These are phyloP conservation scores for Usnea hakonensis DNA, from an alignment of 495 filamentous ascomycete species.

Conservation along the genomic window DNA sequence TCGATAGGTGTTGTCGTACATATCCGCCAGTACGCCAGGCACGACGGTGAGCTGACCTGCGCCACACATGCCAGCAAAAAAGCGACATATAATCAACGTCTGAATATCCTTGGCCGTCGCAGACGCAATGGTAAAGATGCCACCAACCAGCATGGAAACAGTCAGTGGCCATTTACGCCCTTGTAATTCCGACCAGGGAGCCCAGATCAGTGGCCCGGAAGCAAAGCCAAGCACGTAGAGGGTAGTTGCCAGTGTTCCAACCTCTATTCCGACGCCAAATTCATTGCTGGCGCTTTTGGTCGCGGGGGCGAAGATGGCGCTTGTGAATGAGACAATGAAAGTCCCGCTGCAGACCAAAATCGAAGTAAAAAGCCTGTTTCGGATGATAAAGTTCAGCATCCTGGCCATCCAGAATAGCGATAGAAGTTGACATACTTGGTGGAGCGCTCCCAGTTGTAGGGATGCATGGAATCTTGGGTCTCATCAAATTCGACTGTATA, in stretches of 20 bases:
- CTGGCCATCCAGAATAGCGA: slow-evolving; percentile 30
- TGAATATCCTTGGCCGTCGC: slow-evolving; percentile 49
- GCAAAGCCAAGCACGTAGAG: slow-evolving; percentile 43
- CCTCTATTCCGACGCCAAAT: too few species aligned
- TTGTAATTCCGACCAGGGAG: slow-evolving; percentile 43
- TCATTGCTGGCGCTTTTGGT: slow-evolving; percentile 36
- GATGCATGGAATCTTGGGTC: slow-evolving; percentile 41
- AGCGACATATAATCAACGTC: slow-evolving; percentile 44
- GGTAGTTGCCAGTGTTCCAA: slow-evolving; percentile 40
- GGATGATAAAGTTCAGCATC: slow-evolving; percentile 23
- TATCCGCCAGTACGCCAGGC: slow-evolving; percentile 44
- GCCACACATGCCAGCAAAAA: slow-evolving; percentile 45
- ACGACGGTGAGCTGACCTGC: slow-evolving; percentile 44
- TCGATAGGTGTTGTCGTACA: slow-evolving; percentile 42
- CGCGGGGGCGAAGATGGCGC: slow-evolving; percentile 45
- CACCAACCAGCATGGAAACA: slow-evolving; percentile 42
- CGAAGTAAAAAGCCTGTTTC: too few species aligned
- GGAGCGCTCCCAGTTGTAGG: slow-evolving; percentile 41
- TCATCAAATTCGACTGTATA: slow-evolving; percentile 83
- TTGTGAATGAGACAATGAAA: slow-evolving; percentile 45
- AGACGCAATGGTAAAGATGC: slow-evolving; percentile 47
- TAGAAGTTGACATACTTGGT: slow-evolving; percentile 34
- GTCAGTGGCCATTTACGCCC: slow-evolving; percentile 45
- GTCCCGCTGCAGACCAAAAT: slow-evolving; percentile 13
- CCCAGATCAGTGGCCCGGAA: slow-evolving; percentile 31